Evolutionary conservation across 495 filamentous ascomycete genomes (phyloP).

Genomic region (Trichoderma gamsii): DNA sequence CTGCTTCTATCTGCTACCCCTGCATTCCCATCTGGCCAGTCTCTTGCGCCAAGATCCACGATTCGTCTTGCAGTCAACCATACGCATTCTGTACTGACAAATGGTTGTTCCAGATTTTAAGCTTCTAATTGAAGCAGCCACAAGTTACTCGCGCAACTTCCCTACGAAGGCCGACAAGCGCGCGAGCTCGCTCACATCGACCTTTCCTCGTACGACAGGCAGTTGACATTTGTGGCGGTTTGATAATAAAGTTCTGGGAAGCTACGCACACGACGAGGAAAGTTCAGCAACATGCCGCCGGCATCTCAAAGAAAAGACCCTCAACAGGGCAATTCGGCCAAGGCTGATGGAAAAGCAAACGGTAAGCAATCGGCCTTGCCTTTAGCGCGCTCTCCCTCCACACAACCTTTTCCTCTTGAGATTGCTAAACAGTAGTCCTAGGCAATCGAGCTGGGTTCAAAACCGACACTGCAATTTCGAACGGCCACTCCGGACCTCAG

Average conservation of each 20-base stretch:
- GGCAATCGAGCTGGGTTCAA: conserved; percentile 56
- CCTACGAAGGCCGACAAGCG: background rate
- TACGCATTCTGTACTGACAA: background rate
- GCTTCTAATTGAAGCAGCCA: background rate
- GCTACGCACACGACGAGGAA: background rate
- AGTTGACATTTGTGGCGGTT: background rate
- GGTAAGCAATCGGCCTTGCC: background rate
- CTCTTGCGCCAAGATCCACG: background rate
- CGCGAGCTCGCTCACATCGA: background rate
- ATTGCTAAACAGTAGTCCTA: conserved; percentile 15
- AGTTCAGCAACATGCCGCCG: background rate
- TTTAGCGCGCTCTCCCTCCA: background rate
- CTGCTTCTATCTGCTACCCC: background rate
- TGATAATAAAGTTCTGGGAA: background rate
- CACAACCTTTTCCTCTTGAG: no score
- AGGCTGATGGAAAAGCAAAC: background rate
- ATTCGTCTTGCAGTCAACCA: background rate
- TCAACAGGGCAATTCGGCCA: background rate
- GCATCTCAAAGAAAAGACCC: background rate
- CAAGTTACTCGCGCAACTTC: background rate
- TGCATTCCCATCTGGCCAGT: background rate
- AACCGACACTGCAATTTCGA: conserved; percentile 86
- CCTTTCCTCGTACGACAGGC: background rate
- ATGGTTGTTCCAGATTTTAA: background rate
- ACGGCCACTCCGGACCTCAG: conserved; percentile 59